phyloP scores from a whole-genome alignment of 768 basidiomycete species.

The Lactarius evosmus region DNA sequence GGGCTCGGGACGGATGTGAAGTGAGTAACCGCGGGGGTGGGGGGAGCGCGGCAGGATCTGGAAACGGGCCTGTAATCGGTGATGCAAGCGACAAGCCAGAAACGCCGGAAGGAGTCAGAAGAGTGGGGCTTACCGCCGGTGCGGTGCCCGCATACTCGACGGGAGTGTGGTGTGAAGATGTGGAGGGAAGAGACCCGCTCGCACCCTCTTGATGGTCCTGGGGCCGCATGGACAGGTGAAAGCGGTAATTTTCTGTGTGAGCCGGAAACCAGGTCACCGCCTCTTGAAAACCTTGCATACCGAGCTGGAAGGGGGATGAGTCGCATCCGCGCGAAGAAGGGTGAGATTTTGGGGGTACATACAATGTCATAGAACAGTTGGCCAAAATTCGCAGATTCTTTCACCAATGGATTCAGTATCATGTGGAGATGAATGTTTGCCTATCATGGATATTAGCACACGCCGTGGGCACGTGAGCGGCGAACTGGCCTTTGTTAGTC shows the following conservation, averaged over 20 bases:
- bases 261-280: constrained; percentile 22
- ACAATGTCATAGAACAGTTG: constrained; percentile 25
- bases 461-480: constrained; percentile 15
- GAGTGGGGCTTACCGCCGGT: constrained; percentile 21
- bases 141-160: constrained; percentile 5
- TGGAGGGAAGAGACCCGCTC: constrained; percentile 3
- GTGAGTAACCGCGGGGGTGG: constrained; percentile 4
- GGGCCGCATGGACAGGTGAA: constrained; percentile 22
- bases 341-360: not conserved
- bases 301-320: constrained; percentile 14
- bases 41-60: constrained; percentile 7
- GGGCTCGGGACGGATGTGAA: constrained; percentile 17
- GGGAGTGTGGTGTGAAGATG: constrained; percentile 1
- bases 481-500: constrained; percentile 21
- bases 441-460: constrained; percentile 20
- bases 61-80: constrained; percentile 17
- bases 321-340: not conserved
- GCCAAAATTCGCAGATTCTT: constrained; percentile 15
- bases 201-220: constrained; percentile 10
- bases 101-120: constrained; percentile 12
- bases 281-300: constrained; percentile 19
- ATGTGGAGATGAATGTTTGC: constrained; percentile 29
- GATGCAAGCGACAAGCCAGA: constrained; percentile 24
- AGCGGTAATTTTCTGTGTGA: constrained; percentile 18
- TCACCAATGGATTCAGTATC: constrained; percentile 24